Percentiles rank a stretch among this genome's conserved stretches.
Evolutionary conservation across 345 rosid species (phyloP).

Genomic region (Aegle marmelos): DNA sequence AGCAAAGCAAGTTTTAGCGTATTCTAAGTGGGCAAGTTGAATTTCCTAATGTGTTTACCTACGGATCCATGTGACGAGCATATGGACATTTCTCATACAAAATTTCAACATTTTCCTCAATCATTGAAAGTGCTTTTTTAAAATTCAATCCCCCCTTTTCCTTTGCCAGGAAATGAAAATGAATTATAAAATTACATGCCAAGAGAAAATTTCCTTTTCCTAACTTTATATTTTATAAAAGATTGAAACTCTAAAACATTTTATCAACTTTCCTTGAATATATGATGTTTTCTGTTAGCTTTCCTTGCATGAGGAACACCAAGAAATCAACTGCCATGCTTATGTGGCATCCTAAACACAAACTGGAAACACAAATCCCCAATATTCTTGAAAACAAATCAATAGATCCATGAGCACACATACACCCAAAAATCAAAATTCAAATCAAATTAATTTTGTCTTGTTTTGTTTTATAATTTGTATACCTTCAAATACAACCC

Average conservation of each 20-base stretch:
- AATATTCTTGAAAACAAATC: neutral
- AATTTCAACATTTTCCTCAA: neutral
- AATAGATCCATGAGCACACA: neutral
- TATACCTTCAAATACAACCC: constrained; percentile 57
- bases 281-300: neutral
- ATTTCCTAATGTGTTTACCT: neutral
- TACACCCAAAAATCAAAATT: neutral
- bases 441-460: neutral
- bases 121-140: neutral
- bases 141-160: neutral
- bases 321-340: neutral
- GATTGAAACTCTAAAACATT: neutral
- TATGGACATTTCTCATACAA: neutral
- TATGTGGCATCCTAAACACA: neutral
- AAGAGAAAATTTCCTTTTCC: neutral
- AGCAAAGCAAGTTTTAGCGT: neutral
- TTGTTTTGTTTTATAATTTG: neutral
- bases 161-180: neutral
- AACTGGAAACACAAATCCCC: neutral
- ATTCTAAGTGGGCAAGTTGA: neutral
- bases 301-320: neutral
- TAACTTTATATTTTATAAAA: neutral
- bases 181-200: neutral
- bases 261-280: neutral
- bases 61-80: neutral